Evolutionary conservation across 305 asterid species (phyloP), one percentile per base, ranked within the genome.

Genomic region (Fraxinus xanthoxyloides): DNA sequence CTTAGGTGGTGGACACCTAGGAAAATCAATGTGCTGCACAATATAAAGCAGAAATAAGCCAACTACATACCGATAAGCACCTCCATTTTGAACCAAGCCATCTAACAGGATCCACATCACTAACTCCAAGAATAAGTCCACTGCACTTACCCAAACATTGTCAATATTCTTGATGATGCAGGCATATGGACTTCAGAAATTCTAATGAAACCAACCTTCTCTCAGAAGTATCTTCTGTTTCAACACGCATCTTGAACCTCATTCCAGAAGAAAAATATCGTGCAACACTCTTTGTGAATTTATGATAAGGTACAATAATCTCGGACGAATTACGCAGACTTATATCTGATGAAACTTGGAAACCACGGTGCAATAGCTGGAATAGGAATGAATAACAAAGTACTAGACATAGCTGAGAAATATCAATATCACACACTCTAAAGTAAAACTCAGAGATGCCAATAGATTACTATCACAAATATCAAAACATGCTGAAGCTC

Each of bases 81-180:
- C 93, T 93, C 99, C 99, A 97, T 85, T 91, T 97, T 32, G 99
- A 97, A 82, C 93, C 93, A 79, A 97, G 94, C 99, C 99, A 97
- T 84, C 96, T 87, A 78, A 85, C 88, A 34, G 97, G 97, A 86
- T 97, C 99, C 73, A 85, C 88, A 48, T 94, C 98, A 76, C 92
- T 88, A 15, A 89, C 84, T 72, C 99, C 96, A 26, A 94, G 85
- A 82, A 97, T 86, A 82, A 93, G 85, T 74, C 99, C 99, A 75
- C 96, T 90, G 88, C 86, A 88, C 91, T 94, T 88, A 89, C 84
- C 80, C 80, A 79, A 56, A 43, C n/a, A 67, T 61, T 43, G 70
- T 85, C 78, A 81, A 61, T 78, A 78, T 78, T 26, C 77, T 78
- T 24, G 70, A 31, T 23, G 21, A 40, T 23, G 69, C 43, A 82